Evolutionary conservation across 2,329 filamentous ascomycete species (phyloP).

Genomic region (Pleurostoma richardsiae): DNA sequence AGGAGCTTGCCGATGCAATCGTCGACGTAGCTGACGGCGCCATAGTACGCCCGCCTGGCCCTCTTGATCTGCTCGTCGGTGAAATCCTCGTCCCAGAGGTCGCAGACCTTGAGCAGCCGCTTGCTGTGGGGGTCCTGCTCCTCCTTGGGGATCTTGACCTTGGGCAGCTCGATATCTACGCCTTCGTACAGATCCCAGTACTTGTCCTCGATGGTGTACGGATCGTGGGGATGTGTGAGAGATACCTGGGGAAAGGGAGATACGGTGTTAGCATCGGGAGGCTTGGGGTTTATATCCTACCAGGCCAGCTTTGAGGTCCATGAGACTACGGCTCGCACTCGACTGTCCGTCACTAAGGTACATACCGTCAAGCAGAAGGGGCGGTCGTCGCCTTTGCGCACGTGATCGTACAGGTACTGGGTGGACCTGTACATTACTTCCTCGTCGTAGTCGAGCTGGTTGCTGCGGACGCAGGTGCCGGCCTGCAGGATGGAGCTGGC

Average conservation of each 20-base stretch:
- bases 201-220: constrained; percentile 88
- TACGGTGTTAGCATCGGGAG: constrained; percentile 4
- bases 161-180: constrained; percentile 80
- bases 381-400: constrained; percentile 67
- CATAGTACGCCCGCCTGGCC: constrained; percentile 85
- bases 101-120: constrained; percentile 79
- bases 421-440: constrained; percentile 90
- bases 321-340: too few species aligned
- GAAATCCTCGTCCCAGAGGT: constrained; percentile 79
- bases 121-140: constrained; percentile 83
- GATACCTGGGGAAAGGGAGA: constrained; percentile 52
- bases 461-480: constrained; percentile 82
- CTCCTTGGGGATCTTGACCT: constrained; percentile 71
- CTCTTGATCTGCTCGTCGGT: constrained; percentile 80
- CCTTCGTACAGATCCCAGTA: constrained; percentile 91
- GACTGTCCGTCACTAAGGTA: constrained; percentile 5
- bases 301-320: too few species aligned
- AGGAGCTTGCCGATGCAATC: constrained; percentile 84
- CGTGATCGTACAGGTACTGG: constrained; percentile 87
- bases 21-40: constrained; percentile 89
- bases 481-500: constrained; percentile 90
- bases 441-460: constrained; percentile 94
- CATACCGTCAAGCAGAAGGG: constrained; percentile 78
- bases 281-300: too few species aligned
- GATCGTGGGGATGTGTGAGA: constrained; percentile 90